Evolutionary conservation across 768 basidiomycete genomes (phyloP).

Genomic region (Crucibulum laeve): DNA sequence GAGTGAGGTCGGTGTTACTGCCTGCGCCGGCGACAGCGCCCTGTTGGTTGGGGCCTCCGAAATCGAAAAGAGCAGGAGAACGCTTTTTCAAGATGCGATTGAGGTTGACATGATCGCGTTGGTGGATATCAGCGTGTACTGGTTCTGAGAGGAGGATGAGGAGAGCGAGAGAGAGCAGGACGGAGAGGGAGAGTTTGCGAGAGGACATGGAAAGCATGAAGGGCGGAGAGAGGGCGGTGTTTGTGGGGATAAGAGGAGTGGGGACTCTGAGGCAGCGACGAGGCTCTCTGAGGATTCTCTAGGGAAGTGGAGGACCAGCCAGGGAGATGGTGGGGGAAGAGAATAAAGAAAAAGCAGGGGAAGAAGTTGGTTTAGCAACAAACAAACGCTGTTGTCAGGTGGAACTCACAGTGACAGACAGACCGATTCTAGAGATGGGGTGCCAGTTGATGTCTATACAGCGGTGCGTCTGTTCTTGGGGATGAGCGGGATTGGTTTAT

Average conservation of each 20-base stretch:
- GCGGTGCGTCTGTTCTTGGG: no score
- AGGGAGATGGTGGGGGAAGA: background rate
- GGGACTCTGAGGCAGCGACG: background rate
- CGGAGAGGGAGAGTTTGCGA: conserved; percentile 48
- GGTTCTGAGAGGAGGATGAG: conserved; percentile 43
- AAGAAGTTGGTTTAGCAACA: conserved; percentile 8
- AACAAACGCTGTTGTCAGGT: background rate
- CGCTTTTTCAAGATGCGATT: conserved; percentile 73
- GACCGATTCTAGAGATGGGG: no score
- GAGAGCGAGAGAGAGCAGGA: conserved; percentile 60
- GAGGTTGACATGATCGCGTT: conserved; percentile 52
- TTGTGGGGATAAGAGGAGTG: background rate
- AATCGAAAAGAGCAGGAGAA: conserved; percentile 22
- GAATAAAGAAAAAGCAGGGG: conserved; percentile 9
- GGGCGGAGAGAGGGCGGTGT: conserved; percentile 4
- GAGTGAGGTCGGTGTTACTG: conserved; percentile 22
- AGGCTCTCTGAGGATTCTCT: background rate
- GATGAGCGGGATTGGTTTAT: no score
- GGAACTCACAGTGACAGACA: background rate
- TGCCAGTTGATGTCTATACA: no score
- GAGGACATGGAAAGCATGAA: conserved; percentile 47
- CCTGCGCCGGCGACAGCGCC: conserved; percentile 23
- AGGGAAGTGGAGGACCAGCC: conserved; percentile 5
- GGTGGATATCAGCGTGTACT: conserved; percentile 42
- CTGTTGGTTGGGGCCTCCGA: conserved; percentile 5